phyloP scores from a whole-genome alignment of 768 basidiomycete genomes.

The Boletus coccyginus region DNA sequence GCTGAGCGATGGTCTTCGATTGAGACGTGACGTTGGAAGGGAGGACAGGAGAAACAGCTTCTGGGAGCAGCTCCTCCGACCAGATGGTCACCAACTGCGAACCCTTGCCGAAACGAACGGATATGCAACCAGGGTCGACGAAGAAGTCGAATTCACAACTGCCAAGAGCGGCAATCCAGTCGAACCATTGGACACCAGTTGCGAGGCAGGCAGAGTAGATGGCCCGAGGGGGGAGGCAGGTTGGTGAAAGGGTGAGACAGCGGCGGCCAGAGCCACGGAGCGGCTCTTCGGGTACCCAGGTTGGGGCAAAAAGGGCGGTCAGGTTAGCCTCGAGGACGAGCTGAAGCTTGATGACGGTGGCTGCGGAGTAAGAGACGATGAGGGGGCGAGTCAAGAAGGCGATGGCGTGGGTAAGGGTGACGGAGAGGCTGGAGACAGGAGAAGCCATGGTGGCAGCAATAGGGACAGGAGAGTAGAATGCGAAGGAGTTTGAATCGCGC shows the following conservation, averaged over 20 bases:
- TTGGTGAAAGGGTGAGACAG: slow-evolving; percentile 70
- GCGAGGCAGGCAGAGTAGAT: slow-evolving; percentile 70
- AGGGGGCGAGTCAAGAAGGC: slow-evolving; percentile 71
- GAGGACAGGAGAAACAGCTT: slow-evolving; percentile 18
- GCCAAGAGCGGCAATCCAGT: slow-evolving; percentile 73
- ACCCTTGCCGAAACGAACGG: slow-evolving; percentile 53
- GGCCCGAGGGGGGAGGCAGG: slow-evolving; percentile 65
- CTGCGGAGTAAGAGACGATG: slow-evolving; percentile 51
- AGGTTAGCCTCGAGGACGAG: slow-evolving; percentile 72
- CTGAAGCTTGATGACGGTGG: slow-evolving; percentile 66
- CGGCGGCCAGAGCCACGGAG: slow-evolving; percentile 68
- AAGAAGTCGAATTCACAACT: slow-evolving; percentile 74
- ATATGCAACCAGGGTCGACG: slow-evolving; percentile 77
- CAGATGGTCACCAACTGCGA: slow-evolving; percentile 60
- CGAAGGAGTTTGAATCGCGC: slow-evolving; percentile 28
- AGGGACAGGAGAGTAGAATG: slow-evolving; percentile 16
- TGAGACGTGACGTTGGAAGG: slow-evolving; percentile 19
- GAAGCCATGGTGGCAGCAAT: slow-evolving; percentile 24
- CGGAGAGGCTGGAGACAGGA: slow-evolving; percentile 50
- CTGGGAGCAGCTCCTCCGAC: slow-evolving; percentile 51
- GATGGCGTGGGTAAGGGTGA: slow-evolving; percentile 72
- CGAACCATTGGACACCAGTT: slow-evolving; percentile 73
- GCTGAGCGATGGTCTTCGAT: slow-evolving; percentile 68
- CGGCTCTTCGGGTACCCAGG: slow-evolving; percentile 65
- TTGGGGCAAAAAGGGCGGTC: slow-evolving; percentile 61